phyloP scores from a whole-genome alignment of 2,329 filamentous ascomycete species.

The Tolypocladium cylindrosporum region DNA sequence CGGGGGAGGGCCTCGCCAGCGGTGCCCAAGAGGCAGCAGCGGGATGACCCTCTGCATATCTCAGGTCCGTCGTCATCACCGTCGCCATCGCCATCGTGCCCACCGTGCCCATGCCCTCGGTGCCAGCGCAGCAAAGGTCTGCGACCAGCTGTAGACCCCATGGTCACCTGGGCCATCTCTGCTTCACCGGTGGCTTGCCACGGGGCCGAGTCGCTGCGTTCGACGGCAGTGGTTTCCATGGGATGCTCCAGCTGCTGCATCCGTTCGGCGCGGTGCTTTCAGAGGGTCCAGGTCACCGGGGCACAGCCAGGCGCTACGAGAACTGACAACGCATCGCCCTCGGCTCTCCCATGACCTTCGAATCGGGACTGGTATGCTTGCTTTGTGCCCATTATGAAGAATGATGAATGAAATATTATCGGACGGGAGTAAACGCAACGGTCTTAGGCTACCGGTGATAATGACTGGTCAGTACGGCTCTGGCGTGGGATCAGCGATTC shows the following conservation, averaged over 20 bases:
- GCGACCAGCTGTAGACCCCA: background rate
- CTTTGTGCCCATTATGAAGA: background rate
- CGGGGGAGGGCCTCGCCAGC: background rate
- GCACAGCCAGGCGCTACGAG: background rate
- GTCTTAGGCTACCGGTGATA: background rate
- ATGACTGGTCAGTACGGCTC: background rate
- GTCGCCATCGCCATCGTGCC: background rate
- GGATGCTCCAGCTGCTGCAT: background rate
- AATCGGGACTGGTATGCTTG: background rate
- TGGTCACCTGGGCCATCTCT: constrained; percentile 2
- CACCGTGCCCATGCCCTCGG: constrained; percentile 2
- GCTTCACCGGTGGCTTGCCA: constrained; percentile 1
- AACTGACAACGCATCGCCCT: background rate
- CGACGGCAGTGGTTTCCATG: background rate
- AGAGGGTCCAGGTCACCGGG: background rate
- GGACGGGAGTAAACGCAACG: background rate
- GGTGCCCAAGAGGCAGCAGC: background rate
- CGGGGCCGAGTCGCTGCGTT: background rate
- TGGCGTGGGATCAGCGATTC: background rate
- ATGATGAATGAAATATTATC: background rate
- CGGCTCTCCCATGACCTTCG: background rate
- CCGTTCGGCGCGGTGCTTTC: background rate
- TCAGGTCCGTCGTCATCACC: background rate
- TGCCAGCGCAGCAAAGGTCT: constrained; percentile 4
- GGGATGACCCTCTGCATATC: background rate